A percentile compares a stretch with the other conserved stretches of the same genome.
Evolutionary conservation across 2,329 filamentous ascomycete species (phyloP).

Genomic region (Colletotrichum shisoi): DNA sequence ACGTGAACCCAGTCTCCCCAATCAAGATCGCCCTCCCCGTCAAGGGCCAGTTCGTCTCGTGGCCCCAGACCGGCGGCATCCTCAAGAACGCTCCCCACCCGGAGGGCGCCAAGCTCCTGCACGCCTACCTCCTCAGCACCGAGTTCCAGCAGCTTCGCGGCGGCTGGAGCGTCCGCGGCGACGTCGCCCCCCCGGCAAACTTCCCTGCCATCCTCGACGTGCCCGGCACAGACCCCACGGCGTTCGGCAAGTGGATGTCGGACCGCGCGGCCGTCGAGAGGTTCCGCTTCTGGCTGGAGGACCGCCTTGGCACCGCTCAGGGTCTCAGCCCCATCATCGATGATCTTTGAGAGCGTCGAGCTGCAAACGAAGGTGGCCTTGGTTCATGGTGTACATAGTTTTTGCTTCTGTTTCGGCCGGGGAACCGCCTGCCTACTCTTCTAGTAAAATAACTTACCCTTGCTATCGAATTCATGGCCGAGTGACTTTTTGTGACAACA

Average conservation of each 20-base stretch:
- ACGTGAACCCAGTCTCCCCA: conserved; percentile 37
- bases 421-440: too few relatives aligned
- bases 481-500: too few relatives aligned
- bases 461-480: too few relatives aligned
- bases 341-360: conserved; percentile 2
- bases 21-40: conserved; percentile 47
- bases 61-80: conserved; percentile 60
- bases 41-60: conserved; percentile 55
- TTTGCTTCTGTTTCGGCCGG: neutral
- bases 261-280: conserved; percentile 54
- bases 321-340: conserved; percentile 50
- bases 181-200: conserved; percentile 45
- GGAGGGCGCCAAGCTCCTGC: conserved; percentile 60
- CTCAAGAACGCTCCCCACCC: conserved; percentile 58
- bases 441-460: too few relatives aligned
- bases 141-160: conserved; percentile 50
- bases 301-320: conserved; percentile 52
- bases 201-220: conserved; percentile 46
- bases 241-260: conserved; percentile 53
- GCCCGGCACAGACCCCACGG: conserved; percentile 48
- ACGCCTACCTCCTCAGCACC: conserved; percentile 55
- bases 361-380: too few relatives aligned
- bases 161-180: conserved; percentile 49
- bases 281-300: conserved; percentile 54
- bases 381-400: neutral